Evolutionary conservation across 331 rosid genomes (phyloP).

Genomic region (Erythrophleum ivorense): DNA sequence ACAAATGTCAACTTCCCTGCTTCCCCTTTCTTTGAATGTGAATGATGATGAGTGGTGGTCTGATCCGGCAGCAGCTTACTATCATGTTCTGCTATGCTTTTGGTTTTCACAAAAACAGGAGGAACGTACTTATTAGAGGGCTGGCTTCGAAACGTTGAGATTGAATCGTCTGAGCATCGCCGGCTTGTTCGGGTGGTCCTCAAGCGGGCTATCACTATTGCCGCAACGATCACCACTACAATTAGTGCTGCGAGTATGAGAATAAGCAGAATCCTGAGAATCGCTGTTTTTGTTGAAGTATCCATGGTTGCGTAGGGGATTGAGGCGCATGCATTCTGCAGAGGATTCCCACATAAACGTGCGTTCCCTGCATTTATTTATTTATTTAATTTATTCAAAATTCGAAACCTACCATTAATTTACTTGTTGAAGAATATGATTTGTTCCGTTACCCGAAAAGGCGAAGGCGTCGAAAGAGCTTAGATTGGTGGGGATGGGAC

Average conservation of each 20-base stretch:
- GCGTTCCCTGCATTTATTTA: constrained; percentile 46
- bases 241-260: constrained; percentile 38
- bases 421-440: too few relatives aligned
- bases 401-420: too few relatives aligned
- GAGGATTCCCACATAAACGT: constrained; percentile 63
- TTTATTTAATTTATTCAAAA: too few relatives aligned
- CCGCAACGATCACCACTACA: constrained; percentile 46
- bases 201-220: constrained; percentile 40
- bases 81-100: constrained; percentile 41
- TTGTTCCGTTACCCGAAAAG: constrained; percentile 32
- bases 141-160: constrained; percentile 37
- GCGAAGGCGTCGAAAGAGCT: constrained; percentile 40
- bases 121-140: constrained; percentile 36
- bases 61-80: not conserved
- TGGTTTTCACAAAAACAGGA: constrained; percentile 37
- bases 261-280: constrained; percentile 45
- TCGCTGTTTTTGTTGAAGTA: not conserved
- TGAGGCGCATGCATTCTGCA: constrained; percentile 41
- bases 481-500: constrained; percentile 68
- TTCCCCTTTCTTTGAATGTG: constrained; percentile 49
- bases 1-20: constrained; percentile 67
- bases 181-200: constrained; percentile 18
- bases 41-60: not conserved
- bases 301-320: not conserved
- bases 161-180: not conserved